Percentiles rank a stretch among this genome's conserved stretches.
phyloP scores from a whole-genome alignment of 805 yeast genomes.

The Ogataea wickerhamii region DNA sequence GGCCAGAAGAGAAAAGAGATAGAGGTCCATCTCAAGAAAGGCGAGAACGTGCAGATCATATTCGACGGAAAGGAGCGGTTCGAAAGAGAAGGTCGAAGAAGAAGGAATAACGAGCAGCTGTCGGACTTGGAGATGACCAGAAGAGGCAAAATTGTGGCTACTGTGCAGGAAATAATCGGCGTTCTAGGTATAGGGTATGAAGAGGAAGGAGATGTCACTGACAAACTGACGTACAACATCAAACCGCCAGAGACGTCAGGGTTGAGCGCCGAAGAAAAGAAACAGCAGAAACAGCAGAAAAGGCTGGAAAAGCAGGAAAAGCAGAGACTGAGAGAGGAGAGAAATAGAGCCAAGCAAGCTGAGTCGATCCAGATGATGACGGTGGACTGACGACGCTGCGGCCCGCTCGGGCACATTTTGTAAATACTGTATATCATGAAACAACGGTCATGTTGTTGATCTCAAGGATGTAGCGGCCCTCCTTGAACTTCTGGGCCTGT shows the following conservation, averaged over 20 bases:
- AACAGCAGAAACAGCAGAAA: slow-evolving; percentile 30
- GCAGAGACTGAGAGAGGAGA: slow-evolving; percentile 18
- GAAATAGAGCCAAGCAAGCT: slow-evolving; percentile 12
- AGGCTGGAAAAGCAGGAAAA: slow-evolving; percentile 36
- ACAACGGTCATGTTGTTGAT: slow-evolving; percentile 21
- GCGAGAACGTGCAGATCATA: slow-evolving; percentile 38
- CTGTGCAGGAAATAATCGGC: slow-evolving; percentile 26
- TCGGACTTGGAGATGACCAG: slow-evolving; percentile 32
- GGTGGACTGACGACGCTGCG: slow-evolving; percentile 15
- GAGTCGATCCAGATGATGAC: slow-evolving; percentile 10
- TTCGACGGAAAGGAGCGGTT: slow-evolving; percentile 37
- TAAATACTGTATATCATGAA: slow-evolving; percentile 1
- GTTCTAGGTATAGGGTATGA: slow-evolving; percentile 24
- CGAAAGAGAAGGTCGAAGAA: slow-evolving; percentile 15
- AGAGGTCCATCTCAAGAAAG: slow-evolving; percentile 40
- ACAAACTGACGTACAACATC: slow-evolving; percentile 18
- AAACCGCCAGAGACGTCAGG: slow-evolving; percentile 6
- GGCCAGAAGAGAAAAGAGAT: slow-evolving; percentile 55
- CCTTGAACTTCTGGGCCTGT: slow-evolving; percentile 51
- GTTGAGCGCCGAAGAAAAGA: slow-evolving; percentile 25
- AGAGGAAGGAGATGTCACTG: slow-evolving; percentile 19
- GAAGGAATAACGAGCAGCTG: slow-evolving; percentile 11
- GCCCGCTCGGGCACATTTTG: no score
- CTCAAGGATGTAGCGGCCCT: slow-evolving; percentile 58
- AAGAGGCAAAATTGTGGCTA: slow-evolving; percentile 32